Percentiles rank a stretch among this genome's conserved stretches.
phyloP scores from a whole-genome alignment of 1,139 yeast genomes.

The Suhomyces maxii region DNA sequence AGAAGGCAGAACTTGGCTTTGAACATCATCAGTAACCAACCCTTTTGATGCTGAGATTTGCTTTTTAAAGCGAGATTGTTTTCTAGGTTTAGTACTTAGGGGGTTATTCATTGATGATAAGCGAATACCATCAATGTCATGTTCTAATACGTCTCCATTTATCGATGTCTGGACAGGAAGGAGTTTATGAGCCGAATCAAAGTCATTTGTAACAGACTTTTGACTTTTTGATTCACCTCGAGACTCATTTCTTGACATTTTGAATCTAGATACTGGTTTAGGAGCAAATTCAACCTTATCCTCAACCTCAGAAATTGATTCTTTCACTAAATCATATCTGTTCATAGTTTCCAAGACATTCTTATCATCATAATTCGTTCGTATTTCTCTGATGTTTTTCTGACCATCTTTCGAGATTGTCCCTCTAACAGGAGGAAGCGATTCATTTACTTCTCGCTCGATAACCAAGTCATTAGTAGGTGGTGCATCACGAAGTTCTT shows the following conservation, averaged over 20 bases:
- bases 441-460: conserved; percentile 4
- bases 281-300: conserved; percentile 10
- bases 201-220: no score
- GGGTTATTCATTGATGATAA: neutral
- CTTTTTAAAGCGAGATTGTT: neutral
- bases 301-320: conserved; percentile 20
- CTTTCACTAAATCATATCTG: conserved; percentile 26
- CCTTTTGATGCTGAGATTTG: neutral
- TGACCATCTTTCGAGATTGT: neutral
- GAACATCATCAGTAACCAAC: neutral
- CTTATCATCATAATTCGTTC: neutral
- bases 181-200: no score
- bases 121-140: neutral
- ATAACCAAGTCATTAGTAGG: neutral
- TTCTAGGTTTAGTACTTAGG: neutral
- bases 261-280: conserved; percentile 11
- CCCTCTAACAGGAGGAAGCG: conserved; percentile 1
- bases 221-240: neutral
- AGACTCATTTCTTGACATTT: neutral
- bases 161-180: neutral
- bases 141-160: conserved; percentile 13
- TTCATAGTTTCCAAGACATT: conserved; percentile 10
- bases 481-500: neutral
- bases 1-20: neutral
- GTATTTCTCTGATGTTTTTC: neutral